phyloP scores from a whole-genome alignment of 371 early-diverging fungal species.

The Entomophthora muscae region DNA sequence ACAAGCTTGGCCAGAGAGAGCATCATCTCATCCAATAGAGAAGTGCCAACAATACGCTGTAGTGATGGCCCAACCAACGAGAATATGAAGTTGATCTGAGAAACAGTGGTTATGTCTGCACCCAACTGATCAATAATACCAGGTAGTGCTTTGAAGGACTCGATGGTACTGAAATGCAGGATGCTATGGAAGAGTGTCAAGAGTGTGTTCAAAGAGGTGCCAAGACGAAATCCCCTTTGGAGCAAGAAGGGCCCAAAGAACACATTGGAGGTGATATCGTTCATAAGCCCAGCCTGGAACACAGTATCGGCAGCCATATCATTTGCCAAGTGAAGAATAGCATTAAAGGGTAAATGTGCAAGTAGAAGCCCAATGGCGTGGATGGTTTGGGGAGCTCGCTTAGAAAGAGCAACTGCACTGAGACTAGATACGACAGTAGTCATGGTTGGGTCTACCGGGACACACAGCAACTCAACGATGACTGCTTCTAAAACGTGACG shows the following conservation, averaged over 20 bases:
- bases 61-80: not conserved
- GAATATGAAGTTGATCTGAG: not conserved
- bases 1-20: not conserved
- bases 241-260: not conserved
- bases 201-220: not conserved
- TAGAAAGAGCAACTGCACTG: conserved; percentile 14
- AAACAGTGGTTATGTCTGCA: not conserved
- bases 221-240: not conserved
- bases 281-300: not conserved
- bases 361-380: not conserved
- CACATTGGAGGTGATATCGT: not conserved
- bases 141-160: not conserved
- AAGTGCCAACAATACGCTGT: not conserved
- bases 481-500: conserved; percentile 41
- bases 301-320: not conserved
- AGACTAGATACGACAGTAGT: not conserved
- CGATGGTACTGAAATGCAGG: not conserved
- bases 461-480: conserved; percentile 42
- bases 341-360: not conserved
- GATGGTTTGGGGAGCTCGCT: not conserved
- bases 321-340: not conserved
- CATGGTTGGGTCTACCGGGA: conserved; percentile 15
- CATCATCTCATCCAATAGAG: not conserved
- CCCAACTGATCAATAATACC: not conserved
- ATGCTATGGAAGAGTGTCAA: not conserved